Evolutionary conservation across 2,329 filamentous ascomycete genomes (phyloP), one percentile per base, ranked within the genome.

Genomic region (Hymenoscyphus occultus): DNA sequence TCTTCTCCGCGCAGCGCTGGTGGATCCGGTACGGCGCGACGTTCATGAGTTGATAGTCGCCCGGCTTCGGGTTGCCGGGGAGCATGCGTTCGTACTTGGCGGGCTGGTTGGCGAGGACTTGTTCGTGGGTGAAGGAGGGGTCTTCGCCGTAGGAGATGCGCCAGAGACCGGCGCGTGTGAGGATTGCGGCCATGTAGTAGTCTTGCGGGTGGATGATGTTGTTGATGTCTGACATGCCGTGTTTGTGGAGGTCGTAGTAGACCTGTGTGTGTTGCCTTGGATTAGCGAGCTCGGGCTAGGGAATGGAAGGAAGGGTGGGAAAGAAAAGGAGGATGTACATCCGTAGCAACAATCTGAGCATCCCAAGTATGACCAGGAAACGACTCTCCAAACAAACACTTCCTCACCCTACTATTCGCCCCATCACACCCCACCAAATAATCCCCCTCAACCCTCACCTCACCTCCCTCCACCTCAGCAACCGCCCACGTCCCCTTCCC

Each of bases 191-290:
- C 84, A 89, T 87, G 77, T 84, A 78, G 75, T 84, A 88, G 70
- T 90, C 79, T n/a, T 84, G 81, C 0, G 85, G 86, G 68, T 89
- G 80, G 39, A 88, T 78, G 67, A 87, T 84, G 73, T 88, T 88
- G 72, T 86, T 86, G 9, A 80, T 80, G 68, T 87, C 84, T 62
- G 78, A 74, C 68, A 78, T 86, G 22, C 78, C 81, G 67, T 79
- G 84, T 65, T 82, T 82, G 5, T 79, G 76, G 67, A 88, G 87
- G 68, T 86, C 82, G 66, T 88, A 86, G 73, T 87, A 87, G 13
- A 84, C 82, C 84, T 87, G 13, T 22, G 2, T 63, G 16, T 14
- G 2, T 63, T 32, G 13, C 0, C 28, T 28, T 28, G 28, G 28
- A 28, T 28, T 28, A 28, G 28, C 28, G 28, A 28, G 3, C 28